These are phyloP conservation scores for Aspergillus hiratsukae DNA, from an alignment of 2,329 filamentous ascomycete species.

Conservation along the genomic window DNA sequence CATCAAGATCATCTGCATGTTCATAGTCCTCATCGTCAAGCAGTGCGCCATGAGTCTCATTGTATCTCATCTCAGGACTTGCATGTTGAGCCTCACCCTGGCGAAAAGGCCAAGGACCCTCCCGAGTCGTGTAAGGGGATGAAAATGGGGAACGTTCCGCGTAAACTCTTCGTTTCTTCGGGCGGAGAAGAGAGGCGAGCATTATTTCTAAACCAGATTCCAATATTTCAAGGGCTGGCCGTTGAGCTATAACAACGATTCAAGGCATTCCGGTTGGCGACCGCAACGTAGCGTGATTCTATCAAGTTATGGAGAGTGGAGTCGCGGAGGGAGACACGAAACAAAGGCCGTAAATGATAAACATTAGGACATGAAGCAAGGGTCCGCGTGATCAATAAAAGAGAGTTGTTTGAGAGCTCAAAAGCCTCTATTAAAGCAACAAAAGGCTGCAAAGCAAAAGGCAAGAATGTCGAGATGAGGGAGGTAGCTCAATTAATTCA, in stretches of 20 bases:
- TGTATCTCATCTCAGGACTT: slow-evolving; percentile 8
- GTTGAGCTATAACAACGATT: not conserved
- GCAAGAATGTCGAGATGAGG: not conserved
- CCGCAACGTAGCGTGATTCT: not conserved
- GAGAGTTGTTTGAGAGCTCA: not conserved
- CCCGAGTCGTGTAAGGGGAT: slow-evolving; percentile 22
- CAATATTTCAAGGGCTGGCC: not conserved
- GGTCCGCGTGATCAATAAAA: not conserved
- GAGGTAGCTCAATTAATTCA: not conserved
- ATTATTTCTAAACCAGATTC: slow-evolving; percentile 12
- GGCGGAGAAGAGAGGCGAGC: slow-evolving; percentile 29
- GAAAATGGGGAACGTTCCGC: slow-evolving; percentile 26
- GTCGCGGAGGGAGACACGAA: not conserved
- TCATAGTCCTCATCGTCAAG: slow-evolving; percentile 34
- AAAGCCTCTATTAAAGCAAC: not conserved
- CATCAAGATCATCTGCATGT: slow-evolving; percentile 37
- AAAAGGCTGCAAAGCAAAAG: not conserved
- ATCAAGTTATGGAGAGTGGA: not conserved
- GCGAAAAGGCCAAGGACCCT: slow-evolving; percentile 19
- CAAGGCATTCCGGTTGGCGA: not conserved
- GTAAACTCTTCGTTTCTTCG: slow-evolving; percentile 23
- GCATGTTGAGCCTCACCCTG: slow-evolving; percentile 6
- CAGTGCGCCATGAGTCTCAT: slow-evolving; percentile 15
- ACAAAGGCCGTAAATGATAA: not conserved
- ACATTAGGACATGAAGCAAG: not conserved